Base-by-base conservation (phyloP, 805 yeast genomes). In the Nadsonia fulvescens region DNA sequence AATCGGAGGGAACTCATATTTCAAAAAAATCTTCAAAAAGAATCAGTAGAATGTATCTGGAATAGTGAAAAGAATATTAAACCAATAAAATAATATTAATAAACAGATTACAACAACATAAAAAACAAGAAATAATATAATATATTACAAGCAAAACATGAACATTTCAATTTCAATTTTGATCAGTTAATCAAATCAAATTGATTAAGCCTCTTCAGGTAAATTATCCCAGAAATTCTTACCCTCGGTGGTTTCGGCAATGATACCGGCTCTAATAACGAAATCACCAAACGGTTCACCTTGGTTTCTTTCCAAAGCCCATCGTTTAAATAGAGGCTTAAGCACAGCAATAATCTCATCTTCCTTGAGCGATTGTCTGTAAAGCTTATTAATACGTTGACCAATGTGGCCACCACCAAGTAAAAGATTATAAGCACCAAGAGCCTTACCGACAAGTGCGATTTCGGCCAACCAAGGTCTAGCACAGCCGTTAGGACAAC, bases 401-500 rank as follows among this genome's bases (percentile, higher is more conserved):
- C 96, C 96, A 44, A 74, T 74, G 53, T 75, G 83, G 20, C 94
- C 93, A 47, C 96, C 96, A 40, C 96, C 96, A 38, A 86, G 62
- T 79, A 83, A 63, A 53, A 86, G 63, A 53, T 86, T 86, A 55
- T 86, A 86, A 10, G 91, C 82, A 27, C 92, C 93, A 36, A 64
- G 70, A 0, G 96, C 94, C 51, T 86, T 86, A 50, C 96, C 96
- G 31, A 86, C 91, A 32, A 82, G 62, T 1, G 95, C 96, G 32
- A 86, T 70, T 51, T 86, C 96, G 4, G 95, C 96, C 27, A 86
- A 56, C 95, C 95, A 86, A 15, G 96, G 96, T 52, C 96, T 71
- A 13, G 96, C 89, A 61, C 96, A 86, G 39, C 96, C 96, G 51
- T 86, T 86, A 29, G 95, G 95, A 63, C 96, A 86, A 31, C 96